These are phyloP conservation scores for Fusarium proliferatum DNA, from an alignment of 2,329 filamentous ascomycete species.

Conservation along the genomic window DNA sequence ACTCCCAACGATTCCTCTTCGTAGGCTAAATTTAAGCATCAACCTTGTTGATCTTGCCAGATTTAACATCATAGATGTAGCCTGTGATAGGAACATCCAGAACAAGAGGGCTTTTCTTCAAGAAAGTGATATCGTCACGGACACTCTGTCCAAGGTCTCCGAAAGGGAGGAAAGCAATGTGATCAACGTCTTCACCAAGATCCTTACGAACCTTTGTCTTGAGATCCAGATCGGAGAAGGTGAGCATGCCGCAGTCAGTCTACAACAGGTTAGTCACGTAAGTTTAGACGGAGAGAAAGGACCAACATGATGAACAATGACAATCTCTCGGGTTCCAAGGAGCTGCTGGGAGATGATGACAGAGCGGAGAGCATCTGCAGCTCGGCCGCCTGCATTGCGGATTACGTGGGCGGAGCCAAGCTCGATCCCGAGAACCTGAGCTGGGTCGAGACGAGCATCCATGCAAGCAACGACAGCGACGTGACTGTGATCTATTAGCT, in stretches of 20 bases:
- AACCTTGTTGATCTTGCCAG: conserved; percentile 62
- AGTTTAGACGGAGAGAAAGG: fast-evolving
- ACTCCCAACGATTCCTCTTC: not conserved
- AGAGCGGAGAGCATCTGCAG: conserved; percentile 76
- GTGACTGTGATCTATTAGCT: conserved; percentile 38
- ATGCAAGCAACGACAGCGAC: conserved; percentile 75
- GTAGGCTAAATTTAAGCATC: not conserved
- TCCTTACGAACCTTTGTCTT: conserved; percentile 67
- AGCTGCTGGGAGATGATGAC: conserved; percentile 84
- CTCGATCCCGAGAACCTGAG: conserved; percentile 33
- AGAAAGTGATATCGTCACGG: conserved; percentile 70
- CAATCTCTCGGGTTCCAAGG: conserved; percentile 78
- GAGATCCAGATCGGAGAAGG: conserved; percentile 70
- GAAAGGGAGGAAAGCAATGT: conserved; percentile 75
- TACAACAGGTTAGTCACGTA: not conserved
- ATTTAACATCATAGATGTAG: conserved; percentile 83
- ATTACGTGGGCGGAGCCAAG: conserved; percentile 82
- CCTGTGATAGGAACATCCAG: conserved; percentile 74
- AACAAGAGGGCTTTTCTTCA: conserved; percentile 70
- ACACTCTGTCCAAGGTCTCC: conserved; percentile 72
- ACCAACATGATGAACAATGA: conserved; percentile 73
- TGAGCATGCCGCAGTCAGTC: conserved; percentile 68
- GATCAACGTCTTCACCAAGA: conserved; percentile 61
- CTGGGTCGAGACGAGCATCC: conserved; percentile 78
- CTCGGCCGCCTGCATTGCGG: conserved; percentile 77